Evolutionary conservation across 129 eudicot genomes (phyloP).

Genomic region (Helianthus annuus): DNA sequence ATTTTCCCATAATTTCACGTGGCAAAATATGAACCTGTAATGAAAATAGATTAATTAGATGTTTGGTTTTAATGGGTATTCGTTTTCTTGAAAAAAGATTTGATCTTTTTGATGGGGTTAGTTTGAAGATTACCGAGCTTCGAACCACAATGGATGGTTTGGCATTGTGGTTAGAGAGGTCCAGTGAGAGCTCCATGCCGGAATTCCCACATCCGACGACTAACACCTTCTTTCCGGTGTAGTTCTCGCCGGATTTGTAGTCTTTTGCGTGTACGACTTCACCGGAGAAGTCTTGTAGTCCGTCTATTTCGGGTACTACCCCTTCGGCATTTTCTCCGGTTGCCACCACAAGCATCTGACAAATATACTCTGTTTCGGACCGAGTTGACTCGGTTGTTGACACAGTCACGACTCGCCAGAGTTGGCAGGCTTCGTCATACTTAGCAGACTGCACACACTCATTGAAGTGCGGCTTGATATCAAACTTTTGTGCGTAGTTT

Average conservation of each 20-base stretch:
- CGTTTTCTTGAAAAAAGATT: slow-evolving; percentile 3
- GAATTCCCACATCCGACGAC: slow-evolving; percentile 87
- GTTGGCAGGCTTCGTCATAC: slow-evolving; percentile 14
- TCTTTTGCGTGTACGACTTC: slow-evolving; percentile 70
- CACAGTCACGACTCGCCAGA: slow-evolving; percentile 18
- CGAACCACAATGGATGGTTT: slow-evolving; percentile 73
- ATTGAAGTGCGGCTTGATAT: slow-evolving; percentile 19
- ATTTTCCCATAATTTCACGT: slow-evolving; percentile 13
- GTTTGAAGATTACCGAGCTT: slow-evolving; percentile 48
- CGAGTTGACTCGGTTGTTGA: not conserved
- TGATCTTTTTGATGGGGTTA: not conserved
- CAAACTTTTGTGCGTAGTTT: slow-evolving; percentile 15
- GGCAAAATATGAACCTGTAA: slow-evolving; percentile 17
- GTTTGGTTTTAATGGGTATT: not conserved
- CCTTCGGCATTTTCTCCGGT: slow-evolving; percentile 81
- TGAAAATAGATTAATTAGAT: not conserved
- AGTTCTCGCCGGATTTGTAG: slow-evolving; percentile 65
- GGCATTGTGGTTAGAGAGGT: slow-evolving; percentile 73
- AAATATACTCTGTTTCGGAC: slow-evolving; percentile 11
- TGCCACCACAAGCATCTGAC: slow-evolving; percentile 56
- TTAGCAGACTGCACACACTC: slow-evolving; percentile 19
- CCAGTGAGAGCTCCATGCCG: slow-evolving; percentile 87
- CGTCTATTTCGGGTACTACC: slow-evolving; percentile 72
- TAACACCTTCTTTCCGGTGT: slow-evolving; percentile 56
- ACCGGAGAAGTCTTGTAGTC: slow-evolving; percentile 58